Evolutionary conservation across 768 basidiomycete genomes (phyloP), one percentile per base, ranked within the genome.

Genomic region (Mrakia gelida): DNA sequence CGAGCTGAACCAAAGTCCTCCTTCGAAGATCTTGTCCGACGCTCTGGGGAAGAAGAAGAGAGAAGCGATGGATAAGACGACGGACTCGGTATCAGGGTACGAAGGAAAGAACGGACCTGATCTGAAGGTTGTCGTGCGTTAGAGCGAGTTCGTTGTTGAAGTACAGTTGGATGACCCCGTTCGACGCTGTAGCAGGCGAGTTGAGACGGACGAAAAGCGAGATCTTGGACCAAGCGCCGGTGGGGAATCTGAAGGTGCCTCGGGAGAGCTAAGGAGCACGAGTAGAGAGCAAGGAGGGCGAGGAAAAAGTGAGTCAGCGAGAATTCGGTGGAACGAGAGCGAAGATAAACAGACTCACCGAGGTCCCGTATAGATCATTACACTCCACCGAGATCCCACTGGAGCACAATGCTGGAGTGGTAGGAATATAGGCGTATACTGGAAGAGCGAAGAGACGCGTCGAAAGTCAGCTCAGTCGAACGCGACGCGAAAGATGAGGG

Each of bases 161-260:
- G 21, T 86, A 92, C 79, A 76, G 92, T 76, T 87, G 84, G 28
- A 94, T 84, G 79, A 91, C 87, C 32, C 93, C 94, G 82, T 94
- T 94, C n/a, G 91, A 90, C 26, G 87, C 84, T 76, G 88, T 85
- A 7, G 87, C 86, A 0, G 91, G 91, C 71, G 89, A 86, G 82
- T 95, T 95, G 76, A 94, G 83, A 72, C 90, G 89, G 30, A 93
- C 90, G 16, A 93, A 85, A 71, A 94, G 83, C 26, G 91, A 88
- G 45, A 95, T 83, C 26, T 87, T 87, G 79, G 88, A 89, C 92
- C 92, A 93, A 80, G 89, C 90, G 30, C 63, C 77, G n/a, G 49
- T 18, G 11, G 23, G 15, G 30, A 78, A 56, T 0, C 18, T 1
- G 72, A 78, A 78, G 63, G 72, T 73, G 3, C 72, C 77, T 13